Evolutionary conservation across 2,329 filamentous ascomycete species (phyloP).

Genomic region (Xylariaceae sp.): DNA sequence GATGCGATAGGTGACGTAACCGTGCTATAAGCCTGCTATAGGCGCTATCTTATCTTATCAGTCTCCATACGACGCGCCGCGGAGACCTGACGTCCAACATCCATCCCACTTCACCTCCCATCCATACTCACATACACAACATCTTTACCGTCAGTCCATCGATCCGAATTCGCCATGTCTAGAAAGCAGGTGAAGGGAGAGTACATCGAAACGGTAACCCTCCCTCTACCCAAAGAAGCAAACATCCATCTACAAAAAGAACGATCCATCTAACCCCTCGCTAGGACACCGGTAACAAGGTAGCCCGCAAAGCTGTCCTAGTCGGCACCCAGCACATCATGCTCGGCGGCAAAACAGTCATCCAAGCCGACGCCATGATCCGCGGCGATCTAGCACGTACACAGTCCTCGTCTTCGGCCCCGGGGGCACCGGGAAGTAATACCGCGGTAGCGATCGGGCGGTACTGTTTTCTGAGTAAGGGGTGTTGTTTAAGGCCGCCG

Average conservation of each 20-base stretch:
- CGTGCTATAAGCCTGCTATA: not conserved
- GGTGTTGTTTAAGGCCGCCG: constrained; percentile 75
- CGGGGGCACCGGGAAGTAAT: constrained; percentile 43
- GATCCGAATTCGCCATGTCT: constrained; percentile 51
- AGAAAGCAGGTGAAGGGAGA: constrained; percentile 77
- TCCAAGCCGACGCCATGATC: constrained; percentile 91
- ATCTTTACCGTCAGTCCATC: not conserved
- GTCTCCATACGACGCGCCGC: too few species aligned
- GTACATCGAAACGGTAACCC: constrained; percentile 87
- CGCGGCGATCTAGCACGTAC: constrained; percentile 76
- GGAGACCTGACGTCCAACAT: not conserved
- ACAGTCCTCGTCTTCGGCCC: constrained; percentile 40
- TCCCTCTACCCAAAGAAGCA: not conserved
- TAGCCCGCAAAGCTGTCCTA: constrained; percentile 84
- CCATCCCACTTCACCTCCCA: not conserved
- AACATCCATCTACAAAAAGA: not conserved
- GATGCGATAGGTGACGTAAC: not conserved
- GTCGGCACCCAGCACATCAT: constrained; percentile 97
- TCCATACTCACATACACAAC: not conserved
- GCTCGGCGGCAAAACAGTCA: constrained; percentile 90
- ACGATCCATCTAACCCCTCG: constrained; percentile 10
- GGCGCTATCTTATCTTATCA: not conserved
- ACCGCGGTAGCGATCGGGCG: constrained; percentile 81
- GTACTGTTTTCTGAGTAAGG: constrained; percentile 81
- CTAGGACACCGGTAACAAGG: constrained; percentile 97